phyloP scores from a whole-genome alignment of 2,329 filamentous ascomycete genomes.

The Penicillium sp. region DNA sequence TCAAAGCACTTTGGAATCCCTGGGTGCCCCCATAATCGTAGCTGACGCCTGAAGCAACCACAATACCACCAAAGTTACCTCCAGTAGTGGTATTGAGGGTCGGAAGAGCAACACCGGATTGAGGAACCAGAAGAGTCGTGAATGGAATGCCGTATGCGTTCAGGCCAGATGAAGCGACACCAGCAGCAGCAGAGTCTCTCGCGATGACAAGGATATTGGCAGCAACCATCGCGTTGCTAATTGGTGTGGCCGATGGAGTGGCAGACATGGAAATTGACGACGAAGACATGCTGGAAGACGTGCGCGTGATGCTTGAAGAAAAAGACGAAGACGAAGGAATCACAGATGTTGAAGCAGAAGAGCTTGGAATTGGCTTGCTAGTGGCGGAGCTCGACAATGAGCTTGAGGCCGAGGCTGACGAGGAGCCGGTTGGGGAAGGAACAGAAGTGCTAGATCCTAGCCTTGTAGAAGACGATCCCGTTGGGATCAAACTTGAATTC shows the following conservation, averaged over 20 bases:
- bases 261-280: not conserved
- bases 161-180: constrained; percentile 49
- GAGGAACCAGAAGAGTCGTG: constrained; percentile 51
- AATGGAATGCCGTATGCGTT: constrained; percentile 58
- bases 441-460: too few species aligned
- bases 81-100: constrained; percentile 45
- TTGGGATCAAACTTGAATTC: too few species aligned
- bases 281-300: constrained; percentile 1
- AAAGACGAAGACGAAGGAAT: not conserved
- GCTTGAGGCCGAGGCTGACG: too few species aligned
- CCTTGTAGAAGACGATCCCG: too few species aligned
- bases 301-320: not conserved
- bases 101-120: constrained; percentile 49
- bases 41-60: constrained; percentile 50
- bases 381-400: too few species aligned
- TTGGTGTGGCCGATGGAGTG: not conserved
- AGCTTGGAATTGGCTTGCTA: too few species aligned
- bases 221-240: constrained; percentile 23
- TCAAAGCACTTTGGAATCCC: constrained; percentile 50
- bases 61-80: constrained; percentile 57
- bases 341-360: too few species aligned
- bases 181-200: constrained; percentile 46
- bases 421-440: too few species aligned
- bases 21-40: constrained; percentile 48
- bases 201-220: constrained; percentile 53